Evolutionary conservation across 1,284 basidiomycete species (phyloP).

Genomic region (Cronartium quercuum): DNA sequence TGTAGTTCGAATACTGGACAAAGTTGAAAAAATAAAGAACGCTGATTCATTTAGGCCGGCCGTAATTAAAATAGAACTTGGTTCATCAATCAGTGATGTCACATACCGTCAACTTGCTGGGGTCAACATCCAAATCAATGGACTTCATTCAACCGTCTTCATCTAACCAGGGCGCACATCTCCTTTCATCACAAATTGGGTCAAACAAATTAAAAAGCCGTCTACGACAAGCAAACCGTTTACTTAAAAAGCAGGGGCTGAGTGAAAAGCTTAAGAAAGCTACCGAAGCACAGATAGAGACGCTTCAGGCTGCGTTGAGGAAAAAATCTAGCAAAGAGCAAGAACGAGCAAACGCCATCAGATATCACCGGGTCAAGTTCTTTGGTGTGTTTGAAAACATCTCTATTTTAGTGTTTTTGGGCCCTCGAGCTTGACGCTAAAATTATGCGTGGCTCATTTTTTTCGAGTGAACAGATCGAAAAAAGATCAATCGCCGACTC

Average conservation of each 20-base stretch:
- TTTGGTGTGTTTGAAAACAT: slow-evolving; percentile 5
- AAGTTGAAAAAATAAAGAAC: no score
- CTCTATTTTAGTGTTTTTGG: neutral
- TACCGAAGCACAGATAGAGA: slow-evolving; percentile 10
- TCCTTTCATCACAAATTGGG: neutral
- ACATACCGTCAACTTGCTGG: neutral
- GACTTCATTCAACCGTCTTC: neutral
- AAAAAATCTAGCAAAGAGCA: slow-evolving; percentile 11
- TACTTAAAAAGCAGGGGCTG: slow-evolving; percentile 9
- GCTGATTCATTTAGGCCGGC: no score
- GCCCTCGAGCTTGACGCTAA: no score
- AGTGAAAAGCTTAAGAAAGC: slow-evolving; percentile 10
- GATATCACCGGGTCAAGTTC: slow-evolving; percentile 33
- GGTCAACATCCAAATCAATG: neutral
- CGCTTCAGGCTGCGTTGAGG: slow-evolving; percentile 9
- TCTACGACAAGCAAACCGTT: slow-evolving; percentile 35
- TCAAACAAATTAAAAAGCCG: slow-evolving; percentile 33
- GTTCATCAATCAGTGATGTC: no score
- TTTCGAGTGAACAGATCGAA: slow-evolving; percentile 7
- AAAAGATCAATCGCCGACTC: slow-evolving; percentile 23
- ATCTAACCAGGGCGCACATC: neutral
- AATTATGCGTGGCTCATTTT: neutral
- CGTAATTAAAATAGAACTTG: no score
- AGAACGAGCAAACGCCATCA: slow-evolving; percentile 33
- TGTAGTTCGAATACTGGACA: no score